These are phyloP conservation scores for Vigna mungo DNA, from an alignment of 306 rosid species.

Conservation along the genomic window DNA sequence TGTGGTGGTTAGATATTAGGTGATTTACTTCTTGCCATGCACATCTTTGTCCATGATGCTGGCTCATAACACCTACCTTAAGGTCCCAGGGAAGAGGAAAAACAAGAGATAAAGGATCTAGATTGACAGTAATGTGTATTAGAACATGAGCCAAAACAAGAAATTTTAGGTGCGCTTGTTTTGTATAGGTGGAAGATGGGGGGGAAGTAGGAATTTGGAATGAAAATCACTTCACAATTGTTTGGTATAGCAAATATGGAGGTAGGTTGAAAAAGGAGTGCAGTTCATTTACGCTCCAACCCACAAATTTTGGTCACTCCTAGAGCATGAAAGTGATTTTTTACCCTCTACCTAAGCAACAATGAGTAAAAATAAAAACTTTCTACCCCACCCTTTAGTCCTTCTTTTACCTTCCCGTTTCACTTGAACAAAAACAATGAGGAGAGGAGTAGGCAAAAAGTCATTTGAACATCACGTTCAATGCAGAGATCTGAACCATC, in stretches of 20 bases:
- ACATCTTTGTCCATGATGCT: conserved; percentile 7
- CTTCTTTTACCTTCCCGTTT: conserved; percentile 8
- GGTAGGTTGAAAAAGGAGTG: conserved; percentile 23
- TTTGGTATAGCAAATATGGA: conserved; percentile 36
- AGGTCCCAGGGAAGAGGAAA: neutral
- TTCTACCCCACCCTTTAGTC: conserved; percentile 13
- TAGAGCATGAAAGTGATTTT: conserved; percentile 45
- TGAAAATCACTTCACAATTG: conserved; percentile 39
- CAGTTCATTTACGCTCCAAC: conserved; percentile 21
- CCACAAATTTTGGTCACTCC: conserved; percentile 41
- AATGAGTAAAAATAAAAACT: conserved; percentile 35
- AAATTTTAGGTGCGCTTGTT: conserved; percentile 36
- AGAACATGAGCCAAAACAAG: conserved; percentile 29
- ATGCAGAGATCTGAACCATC: conserved; percentile 15
- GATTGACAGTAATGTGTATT: neutral
- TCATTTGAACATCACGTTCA: conserved; percentile 24
- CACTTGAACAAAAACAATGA: conserved; percentile 5
- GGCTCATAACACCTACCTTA: neutral
- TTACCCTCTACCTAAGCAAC: conserved; percentile 38
- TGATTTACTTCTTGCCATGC: conserved; percentile 13
- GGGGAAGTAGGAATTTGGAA: conserved; percentile 25
- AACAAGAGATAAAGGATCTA: neutral
- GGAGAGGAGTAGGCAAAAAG: conserved; percentile 28
- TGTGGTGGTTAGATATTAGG: conserved; percentile 12
- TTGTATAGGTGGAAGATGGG: conserved; percentile 30